Evolutionary conservation across 345 rosid genomes (phyloP).

Genomic region (Syzygium aqueum): DNA sequence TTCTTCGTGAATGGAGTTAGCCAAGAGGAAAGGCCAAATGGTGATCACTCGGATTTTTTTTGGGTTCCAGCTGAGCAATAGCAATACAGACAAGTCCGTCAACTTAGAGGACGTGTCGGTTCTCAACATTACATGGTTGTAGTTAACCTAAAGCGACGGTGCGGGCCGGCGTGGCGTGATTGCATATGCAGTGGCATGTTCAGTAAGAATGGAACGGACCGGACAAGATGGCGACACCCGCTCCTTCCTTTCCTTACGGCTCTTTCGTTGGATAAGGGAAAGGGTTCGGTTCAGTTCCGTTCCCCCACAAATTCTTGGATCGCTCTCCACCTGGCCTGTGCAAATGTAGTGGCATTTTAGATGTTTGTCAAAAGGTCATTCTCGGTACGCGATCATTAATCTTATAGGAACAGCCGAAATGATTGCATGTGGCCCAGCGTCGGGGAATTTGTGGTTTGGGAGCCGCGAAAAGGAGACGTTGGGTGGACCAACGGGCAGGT

Average conservation of each 20-base stretch:
- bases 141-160: not conserved
- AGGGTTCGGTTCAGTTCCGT: not conserved
- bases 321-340: no score
- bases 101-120: not conserved
- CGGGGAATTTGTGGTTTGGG: not conserved
- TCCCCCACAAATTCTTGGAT: no score
- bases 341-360: not conserved
- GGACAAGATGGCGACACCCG: not conserved
- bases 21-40: not conserved
- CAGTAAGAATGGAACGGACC: not conserved
- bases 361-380: not conserved
- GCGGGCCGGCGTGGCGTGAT: not conserved
- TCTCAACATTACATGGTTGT: not conserved
- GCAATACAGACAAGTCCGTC: not conserved
- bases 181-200: not conserved
- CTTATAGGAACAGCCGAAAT: not conserved
- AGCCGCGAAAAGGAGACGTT: not conserved
- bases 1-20: not conserved
- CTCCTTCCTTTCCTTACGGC: not conserved
- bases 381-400: not conserved
- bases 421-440: not conserved
- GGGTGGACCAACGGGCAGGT: not conserved
- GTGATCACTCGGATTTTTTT: accelerated
- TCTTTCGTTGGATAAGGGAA: not conserved
- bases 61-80: not conserved